phyloP scores from a whole-genome alignment of 305 asterid genomes.

The Fraxinus greggii region DNA sequence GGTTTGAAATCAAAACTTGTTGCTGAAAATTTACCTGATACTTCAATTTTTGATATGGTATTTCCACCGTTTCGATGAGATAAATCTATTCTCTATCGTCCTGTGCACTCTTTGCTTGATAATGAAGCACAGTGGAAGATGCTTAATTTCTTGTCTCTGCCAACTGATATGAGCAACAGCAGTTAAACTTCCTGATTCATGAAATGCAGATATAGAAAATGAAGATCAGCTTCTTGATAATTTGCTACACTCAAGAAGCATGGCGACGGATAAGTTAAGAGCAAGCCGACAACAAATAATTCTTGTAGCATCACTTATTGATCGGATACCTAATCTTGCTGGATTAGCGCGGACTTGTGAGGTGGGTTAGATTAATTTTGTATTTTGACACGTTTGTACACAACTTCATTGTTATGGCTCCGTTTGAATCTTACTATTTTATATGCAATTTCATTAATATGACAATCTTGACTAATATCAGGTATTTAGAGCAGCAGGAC shows the following conservation, averaged over 20 bases:
- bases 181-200: slow-evolving; percentile 21
- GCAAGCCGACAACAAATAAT: slow-evolving; percentile 70
- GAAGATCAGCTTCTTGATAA: slow-evolving; percentile 79
- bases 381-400: not conserved
- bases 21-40: not conserved
- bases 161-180: not conserved
- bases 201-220: slow-evolving; percentile 59
- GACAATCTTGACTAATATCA: slow-evolving; percentile 25
- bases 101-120: not conserved
- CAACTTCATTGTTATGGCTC: slow-evolving; percentile 1
- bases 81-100: not conserved
- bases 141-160: slow-evolving; percentile 8
- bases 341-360: slow-evolving; percentile 96
- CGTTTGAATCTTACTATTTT: not conserved
- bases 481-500: slow-evolving; percentile 83
- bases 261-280: slow-evolving; percentile 57
- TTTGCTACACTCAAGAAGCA: slow-evolving; percentile 61
- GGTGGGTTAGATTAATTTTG: slow-evolving; percentile 36
- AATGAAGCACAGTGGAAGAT: not conserved
- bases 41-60: not conserved
- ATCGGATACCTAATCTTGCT: slow-evolving; percentile 97
- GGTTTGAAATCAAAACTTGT: not conserved
- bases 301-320: slow-evolving; percentile 81
- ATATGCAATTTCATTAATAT: slow-evolving; percentile 16
- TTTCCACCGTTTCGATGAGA: not conserved